Base-by-base conservation (phyloP, 805 yeast species). In the Scheffersomyces coipomensis region DNA sequence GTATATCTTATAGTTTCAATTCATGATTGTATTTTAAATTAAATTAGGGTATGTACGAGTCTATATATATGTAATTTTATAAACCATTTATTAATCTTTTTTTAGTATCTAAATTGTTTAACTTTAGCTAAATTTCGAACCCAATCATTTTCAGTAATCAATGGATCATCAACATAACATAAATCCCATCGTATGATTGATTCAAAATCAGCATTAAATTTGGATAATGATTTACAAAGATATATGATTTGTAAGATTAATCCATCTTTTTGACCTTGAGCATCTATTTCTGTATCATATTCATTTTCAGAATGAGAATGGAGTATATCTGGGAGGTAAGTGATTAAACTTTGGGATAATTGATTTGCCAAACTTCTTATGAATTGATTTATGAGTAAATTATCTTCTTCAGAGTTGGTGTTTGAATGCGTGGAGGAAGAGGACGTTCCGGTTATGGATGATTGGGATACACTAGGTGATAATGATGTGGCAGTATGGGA, bases 211-310 rank as follows among this genome's bases (percentile, higher is more conserved):
- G 78, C 79, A 11, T 86, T 83, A 16, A 79, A 77, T 45, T 89
- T 69, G 1, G 85, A 81, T 37, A 91, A 68, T 26, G 96, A 83
- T 55, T 85, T 88, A n/a, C 96, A 84, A 48, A 96, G 87, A 62
- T 90, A 91, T 1, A 88, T 81, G 27, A 90, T 62, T 61, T 91
- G 99, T 24, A 91, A 64, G 47, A 90, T 76, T 17, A 89, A 66
- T 1, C 91, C 85, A 40, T 85, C 85, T 23, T 71, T 72, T 35
- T 64, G 69, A 8, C 75, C 58, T 11, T 55, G 58, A 11, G 60
- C 60, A 15, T 65, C 71, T 1, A 73, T 41, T n/a, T 61, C 60
- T 9, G 52, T 51, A 11, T 48, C 64, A 11, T 44, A 46, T 1
- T 39, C 46, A 5, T 33, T 38, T 1, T 32, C 33, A 7, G 22